A percentile compares a stretch with the other conserved stretches of the same genome.
Conservation (phyloP, 2,329 filamentous ascomycete genomes). For the Sporothrix protearum region DNA sequence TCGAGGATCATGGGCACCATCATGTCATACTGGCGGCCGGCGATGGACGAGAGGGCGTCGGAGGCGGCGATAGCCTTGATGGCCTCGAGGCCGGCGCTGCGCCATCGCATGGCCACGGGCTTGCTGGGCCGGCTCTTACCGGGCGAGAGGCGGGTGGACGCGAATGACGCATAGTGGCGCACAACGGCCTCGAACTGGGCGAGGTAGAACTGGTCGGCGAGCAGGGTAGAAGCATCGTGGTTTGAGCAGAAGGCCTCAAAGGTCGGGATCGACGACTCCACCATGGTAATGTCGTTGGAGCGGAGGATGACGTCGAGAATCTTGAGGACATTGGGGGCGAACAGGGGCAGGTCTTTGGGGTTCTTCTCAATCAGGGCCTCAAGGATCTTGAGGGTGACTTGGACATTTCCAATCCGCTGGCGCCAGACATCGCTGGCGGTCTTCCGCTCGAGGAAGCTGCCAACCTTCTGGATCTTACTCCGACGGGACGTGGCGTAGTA, state of each 20-base stretch:
- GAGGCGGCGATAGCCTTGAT: conserved; percentile 78
- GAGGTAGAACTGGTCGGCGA: conserved; percentile 80
- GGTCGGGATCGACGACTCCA: conserved; percentile 81
- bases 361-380: conserved; percentile 89
- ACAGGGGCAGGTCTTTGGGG: conserved; percentile 83
- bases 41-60: conserved; percentile 71
- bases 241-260: conserved; percentile 86
- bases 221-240: conserved; percentile 79
- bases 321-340: conserved; percentile 77
- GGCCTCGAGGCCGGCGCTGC: conserved; percentile 68
- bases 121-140: conserved; percentile 59
- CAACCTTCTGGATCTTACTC: conserved; percentile 95
- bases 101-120: conserved; percentile 75
- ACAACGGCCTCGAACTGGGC: conserved; percentile 80
- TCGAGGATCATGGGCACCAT: conserved; percentile 82
- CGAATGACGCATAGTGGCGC: conserved; percentile 72
- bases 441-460: conserved; percentile 90
- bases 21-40: conserved; percentile 69
- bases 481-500: conserved; percentile 94
- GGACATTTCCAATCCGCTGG: conserved; percentile 83
- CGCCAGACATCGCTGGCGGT: conserved; percentile 89
- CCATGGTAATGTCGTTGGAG: conserved; percentile 85
- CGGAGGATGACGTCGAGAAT: conserved; percentile 79
- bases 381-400: conserved; percentile 91
- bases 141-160: conserved; percentile 57